phyloP scores from a whole-genome alignment of 2,329 filamentous ascomycete genomes.

The Gnomoniopsis sp. region DNA sequence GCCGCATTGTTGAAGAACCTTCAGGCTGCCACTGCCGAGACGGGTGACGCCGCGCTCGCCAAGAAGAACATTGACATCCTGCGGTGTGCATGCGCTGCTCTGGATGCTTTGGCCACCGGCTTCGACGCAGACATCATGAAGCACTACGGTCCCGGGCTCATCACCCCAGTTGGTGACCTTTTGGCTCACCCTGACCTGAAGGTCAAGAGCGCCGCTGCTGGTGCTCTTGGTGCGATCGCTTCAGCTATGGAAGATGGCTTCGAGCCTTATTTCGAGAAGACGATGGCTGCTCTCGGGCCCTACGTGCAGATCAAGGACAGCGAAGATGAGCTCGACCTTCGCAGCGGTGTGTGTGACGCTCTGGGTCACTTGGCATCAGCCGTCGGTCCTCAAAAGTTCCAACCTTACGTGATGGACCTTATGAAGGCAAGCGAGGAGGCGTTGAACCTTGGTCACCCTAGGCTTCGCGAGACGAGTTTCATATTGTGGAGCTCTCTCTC shows the following conservation, averaged over 20 bases:
- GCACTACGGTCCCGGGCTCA: slow-evolving; percentile 76
- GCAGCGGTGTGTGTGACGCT: slow-evolving; percentile 85
- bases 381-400: slow-evolving; percentile 81
- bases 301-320: slow-evolving; percentile 85
- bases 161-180: slow-evolving; percentile 79
- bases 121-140: slow-evolving; percentile 78
- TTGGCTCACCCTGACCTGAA: slow-evolving; percentile 82
- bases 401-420: slow-evolving; percentile 84
- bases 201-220: slow-evolving; percentile 85
- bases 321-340: slow-evolving; percentile 84
- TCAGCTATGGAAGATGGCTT: slow-evolving; percentile 80
- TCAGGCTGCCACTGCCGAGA: slow-evolving; percentile 70
- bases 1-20: slow-evolving; percentile 84
- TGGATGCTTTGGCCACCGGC: slow-evolving; percentile 87
- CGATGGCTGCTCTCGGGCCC: slow-evolving; percentile 82
- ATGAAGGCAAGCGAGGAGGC: slow-evolving; percentile 94
- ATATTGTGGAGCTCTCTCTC: slow-evolving; percentile 94
- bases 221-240: slow-evolving; percentile 87
- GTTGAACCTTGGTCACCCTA: slow-evolving; percentile 80
- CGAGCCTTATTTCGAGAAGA: slow-evolving; percentile 84
- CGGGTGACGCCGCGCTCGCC: slow-evolving; percentile 58
- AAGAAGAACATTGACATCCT: slow-evolving; percentile 83
- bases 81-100: slow-evolving; percentile 82
- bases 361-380: slow-evolving; percentile 90
- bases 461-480: slow-evolving; percentile 93